phyloP scores from a whole-genome alignment of 495 filamentous ascomycete genomes.

The Neurospora hispaniola region DNA sequence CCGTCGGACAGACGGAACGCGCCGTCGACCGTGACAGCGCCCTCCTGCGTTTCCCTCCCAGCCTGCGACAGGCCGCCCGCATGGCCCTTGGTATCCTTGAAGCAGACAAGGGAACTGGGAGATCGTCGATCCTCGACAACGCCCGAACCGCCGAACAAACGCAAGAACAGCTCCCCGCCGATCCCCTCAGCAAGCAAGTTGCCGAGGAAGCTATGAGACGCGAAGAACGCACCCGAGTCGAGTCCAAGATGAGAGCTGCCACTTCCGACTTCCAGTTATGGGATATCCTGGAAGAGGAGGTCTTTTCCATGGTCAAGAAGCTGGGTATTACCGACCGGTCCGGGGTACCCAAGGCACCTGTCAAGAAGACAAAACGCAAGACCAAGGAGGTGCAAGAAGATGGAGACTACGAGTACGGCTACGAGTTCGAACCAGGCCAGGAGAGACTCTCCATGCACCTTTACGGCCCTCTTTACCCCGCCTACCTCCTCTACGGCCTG shows the following conservation, averaged over 20 bases:
- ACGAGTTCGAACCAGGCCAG: background rate
- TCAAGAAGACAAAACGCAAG: constrained; percentile 1
- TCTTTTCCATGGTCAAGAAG: constrained; percentile 51
- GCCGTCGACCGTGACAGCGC: constrained; percentile 23
- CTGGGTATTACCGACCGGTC: constrained; percentile 18
- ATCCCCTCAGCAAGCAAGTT: constrained; percentile 9
- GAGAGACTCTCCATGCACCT: constrained; percentile 38
- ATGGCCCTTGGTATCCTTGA: constrained; percentile 24
- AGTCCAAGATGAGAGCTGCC: constrained; percentile 36
- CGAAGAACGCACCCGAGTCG: constrained; percentile 34
- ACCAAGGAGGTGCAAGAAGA: constrained; percentile 4
- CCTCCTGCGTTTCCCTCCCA: constrained; percentile 30
- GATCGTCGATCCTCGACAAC: background rate
- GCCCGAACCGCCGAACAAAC: background rate
- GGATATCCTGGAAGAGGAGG: constrained; percentile 56
- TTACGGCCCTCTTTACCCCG: constrained; percentile 57
- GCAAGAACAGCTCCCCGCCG: background rate
- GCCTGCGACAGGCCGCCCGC: constrained; percentile 28
- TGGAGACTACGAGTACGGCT: background rate
- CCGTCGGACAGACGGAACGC: constrained; percentile 4
- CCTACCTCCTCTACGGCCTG: constrained; percentile 51
- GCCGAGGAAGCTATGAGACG: constrained; percentile 27
- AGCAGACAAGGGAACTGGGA: constrained; percentile 1
- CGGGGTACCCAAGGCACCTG: background rate
- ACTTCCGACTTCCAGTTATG: constrained; percentile 59